Evolutionary conservation across 768 basidiomycete species (phyloP).

Genomic region (Russula foetens): DNA sequence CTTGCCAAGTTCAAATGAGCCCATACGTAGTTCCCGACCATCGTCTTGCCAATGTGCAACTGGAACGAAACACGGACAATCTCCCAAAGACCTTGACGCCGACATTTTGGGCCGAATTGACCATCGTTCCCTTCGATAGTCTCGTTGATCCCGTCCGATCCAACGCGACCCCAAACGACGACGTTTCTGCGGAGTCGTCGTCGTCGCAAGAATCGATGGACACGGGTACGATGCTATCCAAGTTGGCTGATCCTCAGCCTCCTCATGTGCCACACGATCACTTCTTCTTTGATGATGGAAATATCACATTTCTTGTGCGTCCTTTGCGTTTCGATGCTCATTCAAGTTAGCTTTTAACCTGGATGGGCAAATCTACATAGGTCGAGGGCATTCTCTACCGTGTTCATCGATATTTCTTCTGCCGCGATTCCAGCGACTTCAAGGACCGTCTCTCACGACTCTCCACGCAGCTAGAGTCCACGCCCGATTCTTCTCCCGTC

Average conservation of each 20-base stretch:
- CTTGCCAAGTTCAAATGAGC: background rate
- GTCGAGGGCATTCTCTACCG: slow-evolving; percentile 8
- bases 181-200: background rate
- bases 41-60: too few species aligned
- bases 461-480: background rate
- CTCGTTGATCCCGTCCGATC: background rate
- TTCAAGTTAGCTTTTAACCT: background rate
- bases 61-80: background rate
- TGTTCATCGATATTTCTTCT: slow-evolving; percentile 15
- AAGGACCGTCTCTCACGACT: background rate
- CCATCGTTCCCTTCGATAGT: slow-evolving; percentile 2
- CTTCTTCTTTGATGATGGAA: slow-evolving; percentile 14
- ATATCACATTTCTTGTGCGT: slow-evolving; percentile 7
- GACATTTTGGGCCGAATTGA: background rate
- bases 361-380: background rate
- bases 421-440: slow-evolving; percentile 6
- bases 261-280: background rate
- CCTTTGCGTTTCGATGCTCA: background rate
- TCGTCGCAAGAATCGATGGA: background rate
- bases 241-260: background rate
- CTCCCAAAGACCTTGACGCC: background rate
- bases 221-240: background rate
- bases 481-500: background rate
- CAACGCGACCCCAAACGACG: background rate
- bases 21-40: background rate